A percentile compares a stretch with the other conserved stretches of the same genome.
phyloP scores from a whole-genome alignment of 1,284 basidiomycete species.

The Rhodotorula glutinis region DNA sequence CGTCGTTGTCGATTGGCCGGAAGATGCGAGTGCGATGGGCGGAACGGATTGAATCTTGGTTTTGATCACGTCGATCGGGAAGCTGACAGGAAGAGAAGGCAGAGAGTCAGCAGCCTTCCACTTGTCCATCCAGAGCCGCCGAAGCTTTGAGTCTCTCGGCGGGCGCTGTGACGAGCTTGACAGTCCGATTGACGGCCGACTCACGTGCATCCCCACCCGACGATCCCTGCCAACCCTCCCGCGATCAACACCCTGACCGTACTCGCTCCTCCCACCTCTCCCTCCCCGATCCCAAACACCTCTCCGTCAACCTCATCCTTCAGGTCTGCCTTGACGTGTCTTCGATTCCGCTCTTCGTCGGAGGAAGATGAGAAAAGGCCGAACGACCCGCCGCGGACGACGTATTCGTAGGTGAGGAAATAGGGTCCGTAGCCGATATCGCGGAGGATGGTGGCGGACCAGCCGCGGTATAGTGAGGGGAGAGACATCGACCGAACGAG shows the following conservation, averaged over 20 bases:
- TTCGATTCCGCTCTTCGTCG: constrained; percentile 32
- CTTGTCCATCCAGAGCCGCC: too few relatives aligned
- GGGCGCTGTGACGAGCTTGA: too few relatives aligned
- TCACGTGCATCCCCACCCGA: constrained; percentile 49
- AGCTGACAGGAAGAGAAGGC: constrained; percentile 3
- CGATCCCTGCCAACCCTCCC: constrained; percentile 69
- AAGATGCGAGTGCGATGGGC: neutral
- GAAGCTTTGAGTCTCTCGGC: too few relatives aligned
- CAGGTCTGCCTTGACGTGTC: constrained; percentile 36
- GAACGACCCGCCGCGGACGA: constrained; percentile 53
- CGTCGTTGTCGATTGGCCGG: too few relatives aligned
- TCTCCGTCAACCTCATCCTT: constrained; percentile 54
- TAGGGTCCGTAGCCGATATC: constrained; percentile 79
- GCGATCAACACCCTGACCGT: constrained; percentile 58
- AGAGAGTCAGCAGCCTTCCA: constrained; percentile 45
- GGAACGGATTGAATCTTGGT: constrained; percentile 68
- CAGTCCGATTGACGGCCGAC: too few relatives aligned
- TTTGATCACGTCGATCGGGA: constrained; percentile 81
- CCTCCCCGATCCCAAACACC: constrained; percentile 19
- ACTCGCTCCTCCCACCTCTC: neutral
- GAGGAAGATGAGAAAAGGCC: constrained; percentile 4
- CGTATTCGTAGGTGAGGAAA: constrained; percentile 76
- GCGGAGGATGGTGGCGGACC: constrained; percentile 65
- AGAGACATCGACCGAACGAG: constrained; percentile 60
- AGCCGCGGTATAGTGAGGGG: constrained; percentile 70